Conservation (phyloP, 306 rosid genomes). For the Gleditsia sinensis region DNA sequence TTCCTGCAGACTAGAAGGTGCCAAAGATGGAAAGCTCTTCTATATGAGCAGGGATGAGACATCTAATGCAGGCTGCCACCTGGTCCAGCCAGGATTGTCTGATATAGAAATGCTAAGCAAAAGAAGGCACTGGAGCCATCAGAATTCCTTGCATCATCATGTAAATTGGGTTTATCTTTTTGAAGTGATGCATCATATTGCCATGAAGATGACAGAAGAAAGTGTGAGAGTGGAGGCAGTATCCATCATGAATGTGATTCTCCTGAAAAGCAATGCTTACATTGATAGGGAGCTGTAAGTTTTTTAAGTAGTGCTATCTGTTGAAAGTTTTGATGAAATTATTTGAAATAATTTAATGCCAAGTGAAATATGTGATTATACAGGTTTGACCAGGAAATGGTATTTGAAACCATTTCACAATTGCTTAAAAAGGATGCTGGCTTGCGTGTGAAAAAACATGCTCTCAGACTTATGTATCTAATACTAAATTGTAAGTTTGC, state of each 20-base stretch:
- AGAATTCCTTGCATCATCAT: constrained; percentile 44
- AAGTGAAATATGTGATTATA: constrained; percentile 29
- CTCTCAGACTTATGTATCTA: constrained; percentile 69
- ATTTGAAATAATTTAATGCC: constrained; percentile 2
- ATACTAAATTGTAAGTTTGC: constrained; percentile 73
- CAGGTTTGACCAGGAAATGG: constrained; percentile 65
- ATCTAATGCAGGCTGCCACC: constrained; percentile 24
- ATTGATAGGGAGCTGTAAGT: constrained; percentile 79
- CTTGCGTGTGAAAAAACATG: constrained; percentile 57
- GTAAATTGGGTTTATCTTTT: constrained; percentile 67
- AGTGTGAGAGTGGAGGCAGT: constrained; percentile 66
- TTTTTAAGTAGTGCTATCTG: constrained; percentile 18
- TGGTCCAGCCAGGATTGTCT: constrained; percentile 25
- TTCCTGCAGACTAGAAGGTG: constrained; percentile 40
- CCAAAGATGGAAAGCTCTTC: constrained; percentile 39
- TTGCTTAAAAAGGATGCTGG: constrained; percentile 79
- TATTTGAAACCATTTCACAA: constrained; percentile 63
- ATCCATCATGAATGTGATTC: constrained; percentile 64
- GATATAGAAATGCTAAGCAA: constrained; percentile 42
- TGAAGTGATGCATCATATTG: constrained; percentile 60
- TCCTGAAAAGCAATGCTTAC: constrained; percentile 60
- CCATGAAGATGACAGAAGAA: constrained; percentile 60
- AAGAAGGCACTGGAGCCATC: constrained; percentile 49
- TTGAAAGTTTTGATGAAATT: constrained; percentile 28
- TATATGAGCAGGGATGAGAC: constrained; percentile 19